phyloP scores from a whole-genome alignment of 768 basidiomycete genomes.

The Tricholoma bakamatsutake region DNA sequence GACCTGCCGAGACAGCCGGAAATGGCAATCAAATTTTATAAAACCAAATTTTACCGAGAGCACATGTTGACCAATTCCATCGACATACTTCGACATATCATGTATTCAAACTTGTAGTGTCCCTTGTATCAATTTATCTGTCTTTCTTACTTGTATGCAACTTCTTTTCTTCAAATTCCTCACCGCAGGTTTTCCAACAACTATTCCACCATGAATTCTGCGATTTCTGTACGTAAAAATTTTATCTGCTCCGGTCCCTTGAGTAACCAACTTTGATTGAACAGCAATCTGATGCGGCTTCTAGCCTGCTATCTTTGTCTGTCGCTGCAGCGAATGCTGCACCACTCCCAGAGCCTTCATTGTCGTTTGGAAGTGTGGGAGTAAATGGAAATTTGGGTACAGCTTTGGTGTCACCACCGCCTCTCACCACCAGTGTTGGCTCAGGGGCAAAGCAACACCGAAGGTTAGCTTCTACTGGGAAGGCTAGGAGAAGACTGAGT shows the following conservation, averaged over 20 bases:
- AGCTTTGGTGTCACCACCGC: conserved; percentile 18
- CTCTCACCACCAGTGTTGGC: conserved; percentile 23
- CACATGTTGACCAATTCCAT: conserved; percentile 19
- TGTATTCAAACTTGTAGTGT: conserved; percentile 17
- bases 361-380: conserved; percentile 7
- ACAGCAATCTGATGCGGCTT: conserved; percentile 38
- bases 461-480: conserved; percentile 64
- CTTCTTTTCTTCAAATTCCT: conserved; percentile 6
- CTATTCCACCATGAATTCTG: conserved; percentile 9
- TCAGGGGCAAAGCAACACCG: conserved; percentile 49
- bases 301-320: conserved; percentile 66
- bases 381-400: conserved; percentile 9
- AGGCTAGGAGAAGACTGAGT: conserved; percentile 64
- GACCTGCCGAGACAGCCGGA: conserved; percentile 11
- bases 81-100: conserved; percentile 14
- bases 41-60: conserved; percentile 13
- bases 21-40: conserved; percentile 15
- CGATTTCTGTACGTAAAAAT: conserved; percentile 17
- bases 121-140: conserved; percentile 6
- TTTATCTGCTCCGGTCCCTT: conserved; percentile 4
- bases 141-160: conserved; percentile 17
- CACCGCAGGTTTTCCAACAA: conserved; percentile 6
- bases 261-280: conserved; percentile 9
- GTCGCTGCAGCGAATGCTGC: conserved; percentile 47
- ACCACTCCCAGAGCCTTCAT: conserved; percentile 32